These are phyloP conservation scores for Cordyceps pruinosa DNA, from an alignment of 2,329 filamentous ascomycete species.

Conservation along the genomic window DNA sequence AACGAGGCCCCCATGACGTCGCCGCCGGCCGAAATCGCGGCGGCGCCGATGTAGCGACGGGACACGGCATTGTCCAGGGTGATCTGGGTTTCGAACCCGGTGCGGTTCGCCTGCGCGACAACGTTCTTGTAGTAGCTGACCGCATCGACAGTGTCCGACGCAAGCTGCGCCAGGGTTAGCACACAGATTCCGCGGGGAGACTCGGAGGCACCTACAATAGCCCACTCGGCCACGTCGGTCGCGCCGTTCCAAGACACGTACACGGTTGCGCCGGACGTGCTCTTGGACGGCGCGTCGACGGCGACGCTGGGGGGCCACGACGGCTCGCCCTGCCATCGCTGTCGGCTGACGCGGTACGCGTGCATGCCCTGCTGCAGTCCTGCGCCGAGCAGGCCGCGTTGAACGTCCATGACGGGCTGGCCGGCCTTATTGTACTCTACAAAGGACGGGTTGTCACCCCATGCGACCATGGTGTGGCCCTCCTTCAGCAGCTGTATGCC, in stretches of 20 bases:
- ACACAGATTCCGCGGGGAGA: background rate
- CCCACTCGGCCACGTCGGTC: slow-evolving; percentile 23
- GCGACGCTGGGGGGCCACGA: slow-evolving; percentile 24
- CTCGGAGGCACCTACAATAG: slow-evolving; percentile 19
- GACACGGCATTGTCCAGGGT: slow-evolving; percentile 14
- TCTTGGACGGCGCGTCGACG: slow-evolving; percentile 20
- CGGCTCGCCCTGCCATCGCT: slow-evolving; percentile 23
- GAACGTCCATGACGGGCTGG: slow-evolving; percentile 20
- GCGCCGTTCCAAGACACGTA: slow-evolving; percentile 27
- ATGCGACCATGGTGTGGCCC: slow-evolving; percentile 23
- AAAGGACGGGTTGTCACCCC: slow-evolving; percentile 24
- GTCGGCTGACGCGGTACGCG: slow-evolving; percentile 23
- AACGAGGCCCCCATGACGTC: slow-evolving; percentile 22
- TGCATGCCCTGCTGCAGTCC: slow-evolving; percentile 21
- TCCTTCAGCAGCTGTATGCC: slow-evolving; percentile 21
- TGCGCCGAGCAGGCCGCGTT: slow-evolving; percentile 20
- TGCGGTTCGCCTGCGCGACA: slow-evolving; percentile 19
- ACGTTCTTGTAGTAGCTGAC: slow-evolving; percentile 20
- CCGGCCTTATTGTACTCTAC: slow-evolving; percentile 23
- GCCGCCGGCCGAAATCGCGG: slow-evolving; percentile 19
- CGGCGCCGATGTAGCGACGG: slow-evolving; percentile 21
- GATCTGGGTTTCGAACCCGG: slow-evolving; percentile 23
- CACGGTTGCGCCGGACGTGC: slow-evolving; percentile 20
- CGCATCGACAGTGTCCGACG: slow-evolving; percentile 17
- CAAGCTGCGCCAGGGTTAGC: slow-evolving; percentile 20